phyloP scores from a whole-genome alignment of 1,139 yeast species.

The Saccharomycopsis hybrid region DNA sequence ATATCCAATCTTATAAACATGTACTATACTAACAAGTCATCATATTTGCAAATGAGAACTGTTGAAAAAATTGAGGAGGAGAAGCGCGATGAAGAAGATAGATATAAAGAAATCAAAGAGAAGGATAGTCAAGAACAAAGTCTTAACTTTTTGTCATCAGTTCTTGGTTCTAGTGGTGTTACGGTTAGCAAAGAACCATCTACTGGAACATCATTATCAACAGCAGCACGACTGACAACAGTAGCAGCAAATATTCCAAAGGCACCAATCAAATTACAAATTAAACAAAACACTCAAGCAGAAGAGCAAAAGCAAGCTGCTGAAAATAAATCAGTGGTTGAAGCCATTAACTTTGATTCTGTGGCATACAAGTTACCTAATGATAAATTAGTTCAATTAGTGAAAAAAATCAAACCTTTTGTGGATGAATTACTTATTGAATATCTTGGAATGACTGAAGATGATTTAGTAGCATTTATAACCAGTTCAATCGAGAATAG shows the following conservation, averaged over 20 bases:
- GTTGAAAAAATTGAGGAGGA: slow-evolving; percentile 19
- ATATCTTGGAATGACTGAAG: slow-evolving; percentile 47
- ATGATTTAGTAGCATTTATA: slow-evolving; percentile 41
- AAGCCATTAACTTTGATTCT: no score
- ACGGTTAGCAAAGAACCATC: no score
- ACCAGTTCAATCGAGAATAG: slow-evolving; percentile 33
- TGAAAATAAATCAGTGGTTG: slow-evolving; percentile 4
- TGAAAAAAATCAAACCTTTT: slow-evolving; percentile 28
- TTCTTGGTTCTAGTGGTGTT: slow-evolving; percentile 23
- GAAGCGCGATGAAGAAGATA: slow-evolving; percentile 23
- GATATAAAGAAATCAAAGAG: slow-evolving; percentile 16
- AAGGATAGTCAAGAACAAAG: slow-evolving; percentile 22
- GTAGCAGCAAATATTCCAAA: neutral
- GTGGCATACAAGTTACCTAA: neutral
- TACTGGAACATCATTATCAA: neutral
- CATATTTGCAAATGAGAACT: slow-evolving; percentile 12
- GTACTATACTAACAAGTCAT: slow-evolving; percentile 9
- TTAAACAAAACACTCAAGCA: neutral
- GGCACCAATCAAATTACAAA: neutral
- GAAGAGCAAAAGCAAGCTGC: no score
- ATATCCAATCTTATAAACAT: neutral
- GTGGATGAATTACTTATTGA: slow-evolving; percentile 42
- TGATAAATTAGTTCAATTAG: slow-evolving; percentile 1
- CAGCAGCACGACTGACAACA: neutral
- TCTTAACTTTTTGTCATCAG: slow-evolving; percentile 25